phyloP scores from a whole-genome alignment of 495 filamentous ascomycete genomes.

The Staphylotrichum longicolle region DNA sequence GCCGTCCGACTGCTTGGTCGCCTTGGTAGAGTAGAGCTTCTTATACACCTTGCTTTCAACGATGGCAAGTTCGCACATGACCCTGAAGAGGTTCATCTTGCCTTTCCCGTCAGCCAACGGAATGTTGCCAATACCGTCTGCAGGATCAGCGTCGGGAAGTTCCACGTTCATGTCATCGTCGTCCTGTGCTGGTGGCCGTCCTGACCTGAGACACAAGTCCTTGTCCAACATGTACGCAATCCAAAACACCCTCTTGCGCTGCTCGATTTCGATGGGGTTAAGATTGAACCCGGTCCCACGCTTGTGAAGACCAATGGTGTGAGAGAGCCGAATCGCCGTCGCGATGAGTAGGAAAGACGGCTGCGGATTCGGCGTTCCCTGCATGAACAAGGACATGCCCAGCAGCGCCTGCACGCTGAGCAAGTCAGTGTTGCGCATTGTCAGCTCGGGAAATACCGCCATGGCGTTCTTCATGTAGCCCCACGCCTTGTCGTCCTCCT shows the following conservation, averaged over 20 bases:
- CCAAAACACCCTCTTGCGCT: conserved; percentile 96
- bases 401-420: conserved; percentile 94
- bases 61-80: conserved; percentile 84
- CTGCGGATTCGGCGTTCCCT: conserved; percentile 95
- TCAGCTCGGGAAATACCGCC: conserved; percentile 84
- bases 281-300: conserved; percentile 86
- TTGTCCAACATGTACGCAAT: conserved; percentile 96
- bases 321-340: conserved; percentile 85
- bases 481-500: conserved; percentile 93
- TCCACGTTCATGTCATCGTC: conserved; percentile 99
- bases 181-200: conserved; percentile 89
- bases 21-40: conserved; percentile 87
- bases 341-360: conserved; percentile 92
- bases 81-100: conserved; percentile 89
- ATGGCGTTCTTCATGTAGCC: conserved; percentile 95
- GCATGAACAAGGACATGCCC: conserved; percentile 93
- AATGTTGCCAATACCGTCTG: conserved; percentile 90
- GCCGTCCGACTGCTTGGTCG: conserved; percentile 86
- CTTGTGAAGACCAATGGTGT: conserved; percentile 94
- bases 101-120: conserved; percentile 85
- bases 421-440: conserved; percentile 93
- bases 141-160: conserved; percentile 84
- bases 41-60: conserved; percentile 96
- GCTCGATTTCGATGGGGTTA: conserved; percentile 86
- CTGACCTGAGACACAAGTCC: conserved; percentile 89